These are phyloP conservation scores for Aspergillus sp. DNA, from an alignment of 2,329 filamentous ascomycete genomes.

Conservation along the genomic window DNA sequence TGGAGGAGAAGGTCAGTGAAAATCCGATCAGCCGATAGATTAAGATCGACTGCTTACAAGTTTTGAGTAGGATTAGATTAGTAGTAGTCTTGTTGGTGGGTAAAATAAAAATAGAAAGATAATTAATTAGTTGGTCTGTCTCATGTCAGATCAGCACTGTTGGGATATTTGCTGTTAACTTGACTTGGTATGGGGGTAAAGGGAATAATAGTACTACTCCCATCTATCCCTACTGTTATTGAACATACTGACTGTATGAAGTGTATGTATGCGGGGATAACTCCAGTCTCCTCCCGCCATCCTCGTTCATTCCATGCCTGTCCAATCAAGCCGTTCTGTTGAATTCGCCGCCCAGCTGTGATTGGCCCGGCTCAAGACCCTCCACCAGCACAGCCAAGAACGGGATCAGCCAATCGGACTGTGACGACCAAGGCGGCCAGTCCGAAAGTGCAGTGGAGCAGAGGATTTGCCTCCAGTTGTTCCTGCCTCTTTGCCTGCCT, in stretches of 20 bases:
- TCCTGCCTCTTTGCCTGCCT: background rate
- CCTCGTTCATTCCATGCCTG: background rate
- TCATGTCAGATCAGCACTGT: too few relatives aligned
- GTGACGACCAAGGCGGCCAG: background rate
- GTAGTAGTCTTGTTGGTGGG: background rate
- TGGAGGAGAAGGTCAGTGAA: too few relatives aligned
- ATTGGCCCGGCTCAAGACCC: background rate
- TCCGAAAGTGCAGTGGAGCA: background rate
- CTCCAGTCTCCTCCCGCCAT: background rate
- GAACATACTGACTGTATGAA: too few relatives aligned
- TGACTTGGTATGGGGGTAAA: too few relatives aligned
- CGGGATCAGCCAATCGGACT: background rate
- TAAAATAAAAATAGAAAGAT: background rate
- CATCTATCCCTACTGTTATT: too few relatives aligned
- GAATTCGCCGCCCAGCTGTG: background rate
- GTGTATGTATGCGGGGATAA: too few relatives aligned
- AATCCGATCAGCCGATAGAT: background rate
- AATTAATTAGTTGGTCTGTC: too few relatives aligned
- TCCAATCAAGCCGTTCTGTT: background rate
- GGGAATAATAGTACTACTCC: too few relatives aligned
- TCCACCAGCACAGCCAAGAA: background rate
- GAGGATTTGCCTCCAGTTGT: background rate
- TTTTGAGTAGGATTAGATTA: background rate
- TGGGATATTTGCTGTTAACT: too few relatives aligned
- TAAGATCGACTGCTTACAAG: constrained; percentile 8